A percentile compares a stretch with the other conserved stretches of the same genome.
Conservation (phyloP, 2,329 filamentous ascomycete species). For the Microdochium bolleyi region DNA sequence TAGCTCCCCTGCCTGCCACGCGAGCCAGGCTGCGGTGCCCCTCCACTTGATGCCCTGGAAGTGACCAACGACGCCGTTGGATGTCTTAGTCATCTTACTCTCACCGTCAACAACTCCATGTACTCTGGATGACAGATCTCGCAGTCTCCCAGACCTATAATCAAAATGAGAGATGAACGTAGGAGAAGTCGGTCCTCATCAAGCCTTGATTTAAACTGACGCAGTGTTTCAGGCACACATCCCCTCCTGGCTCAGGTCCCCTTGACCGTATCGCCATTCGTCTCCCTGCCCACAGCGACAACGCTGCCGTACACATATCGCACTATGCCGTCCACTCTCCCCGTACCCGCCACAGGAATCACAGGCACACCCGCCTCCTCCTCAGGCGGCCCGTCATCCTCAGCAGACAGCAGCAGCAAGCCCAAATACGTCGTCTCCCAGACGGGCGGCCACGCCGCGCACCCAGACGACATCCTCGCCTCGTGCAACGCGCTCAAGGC, state of each 20-base stretch:
- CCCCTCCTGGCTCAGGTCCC: slow-evolving; percentile 87
- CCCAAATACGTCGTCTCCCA: slow-evolving; percentile 69
- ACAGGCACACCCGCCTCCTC: slow-evolving; percentile 26
- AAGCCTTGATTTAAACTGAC: background rate
- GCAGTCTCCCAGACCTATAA: slow-evolving; percentile 1
- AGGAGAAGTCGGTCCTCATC: slow-evolving; percentile 10
- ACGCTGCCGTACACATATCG: slow-evolving; percentile 96
- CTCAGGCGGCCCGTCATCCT: slow-evolving; percentile 5
- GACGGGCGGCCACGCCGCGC: slow-evolving; percentile 67
- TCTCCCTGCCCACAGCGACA: slow-evolving; percentile 80
- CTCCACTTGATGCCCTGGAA: background rate
- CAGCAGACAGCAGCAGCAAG: slow-evolving; percentile 32
- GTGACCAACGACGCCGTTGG: background rate
- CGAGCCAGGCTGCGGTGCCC: background rate
- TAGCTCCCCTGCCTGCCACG: background rate
- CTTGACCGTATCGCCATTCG: slow-evolving; percentile 87
- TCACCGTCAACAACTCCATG: background rate
- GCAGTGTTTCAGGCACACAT: slow-evolving; percentile 55
- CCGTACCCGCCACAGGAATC: slow-evolving; percentile 57
- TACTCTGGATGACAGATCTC: background rate
- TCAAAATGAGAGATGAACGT: slow-evolving; percentile 31
- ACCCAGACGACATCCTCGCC: slow-evolving; percentile 77
- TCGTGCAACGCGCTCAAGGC: slow-evolving; percentile 73
- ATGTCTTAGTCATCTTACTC: background rate
- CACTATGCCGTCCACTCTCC: slow-evolving; percentile 77